These are phyloP conservation scores for Pelargonium citronellum DNA, from an alignment of 441 rosid genomes.

Conservation along the genomic window DNA sequence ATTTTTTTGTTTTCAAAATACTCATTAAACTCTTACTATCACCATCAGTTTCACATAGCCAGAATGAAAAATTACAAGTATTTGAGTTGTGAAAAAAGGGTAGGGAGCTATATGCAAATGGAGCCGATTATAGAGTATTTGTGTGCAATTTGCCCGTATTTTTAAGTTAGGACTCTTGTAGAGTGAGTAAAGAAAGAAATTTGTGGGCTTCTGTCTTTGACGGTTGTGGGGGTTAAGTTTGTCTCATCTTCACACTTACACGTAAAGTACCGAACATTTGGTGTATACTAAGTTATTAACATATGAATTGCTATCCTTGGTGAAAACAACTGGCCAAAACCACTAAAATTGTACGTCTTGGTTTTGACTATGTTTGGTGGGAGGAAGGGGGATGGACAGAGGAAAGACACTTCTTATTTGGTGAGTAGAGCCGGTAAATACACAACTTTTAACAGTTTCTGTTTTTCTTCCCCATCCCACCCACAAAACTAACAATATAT, in stretches of 20 bases:
- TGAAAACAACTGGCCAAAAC: background rate
- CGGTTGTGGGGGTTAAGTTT: background rate
- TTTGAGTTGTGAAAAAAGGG: too few relatives aligned
- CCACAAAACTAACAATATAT: too few relatives aligned
- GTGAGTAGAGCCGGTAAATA: background rate
- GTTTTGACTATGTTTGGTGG: background rate
- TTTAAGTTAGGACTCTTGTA: background rate
- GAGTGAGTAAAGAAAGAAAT: background rate
- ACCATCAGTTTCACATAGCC: too few relatives aligned
- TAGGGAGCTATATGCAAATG: too few relatives aligned
- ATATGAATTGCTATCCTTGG: background rate
- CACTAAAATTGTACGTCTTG: background rate
- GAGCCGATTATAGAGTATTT: too few relatives aligned
- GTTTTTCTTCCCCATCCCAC: too few relatives aligned
- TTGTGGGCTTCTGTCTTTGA: background rate
- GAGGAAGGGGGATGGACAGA: background rate
- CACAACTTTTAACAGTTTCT: too few relatives aligned
- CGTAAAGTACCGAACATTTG: background rate
- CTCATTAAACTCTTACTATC: too few relatives aligned
- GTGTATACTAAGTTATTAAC: background rate
- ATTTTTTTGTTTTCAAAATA: too few relatives aligned
- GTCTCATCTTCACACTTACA: background rate
- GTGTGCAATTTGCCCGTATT: too few relatives aligned
- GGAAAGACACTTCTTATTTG: background rate
- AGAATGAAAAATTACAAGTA: too few relatives aligned